These are phyloP conservation scores for Diplodia intermedia DNA, from an alignment of 2,329 filamentous ascomycete species.

Conservation along the genomic window DNA sequence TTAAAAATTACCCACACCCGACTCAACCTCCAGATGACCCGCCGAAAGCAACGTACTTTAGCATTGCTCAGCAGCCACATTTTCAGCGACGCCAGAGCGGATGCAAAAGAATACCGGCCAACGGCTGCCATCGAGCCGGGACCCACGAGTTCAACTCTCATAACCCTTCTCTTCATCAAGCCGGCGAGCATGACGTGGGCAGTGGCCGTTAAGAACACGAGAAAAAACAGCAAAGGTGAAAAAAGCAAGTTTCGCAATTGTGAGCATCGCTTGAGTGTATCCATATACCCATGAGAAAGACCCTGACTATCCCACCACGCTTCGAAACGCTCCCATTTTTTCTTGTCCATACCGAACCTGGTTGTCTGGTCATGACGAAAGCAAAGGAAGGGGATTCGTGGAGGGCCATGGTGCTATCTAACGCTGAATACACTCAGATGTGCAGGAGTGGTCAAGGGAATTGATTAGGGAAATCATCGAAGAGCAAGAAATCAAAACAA, in stretches of 20 bases:
- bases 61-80: not conserved
- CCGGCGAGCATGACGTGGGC: not conserved
- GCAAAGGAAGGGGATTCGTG: conserved; percentile 21
- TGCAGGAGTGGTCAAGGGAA: not conserved
- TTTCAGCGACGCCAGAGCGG: conserved; percentile 2
- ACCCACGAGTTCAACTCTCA: not conserved
- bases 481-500: conserved; percentile 9
- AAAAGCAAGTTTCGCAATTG: not conserved
- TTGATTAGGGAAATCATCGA: conserved; percentile 5
- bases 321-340: conserved; percentile 16
- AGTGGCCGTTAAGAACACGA: not conserved
- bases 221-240: conserved; percentile 1
- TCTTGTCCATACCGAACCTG: conserved; percentile 10
- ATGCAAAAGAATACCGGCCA: not conserved
- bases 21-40: not conserved
- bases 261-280: not conserved
- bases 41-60: not conserved
- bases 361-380: conserved; percentile 19
- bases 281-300: not conserved
- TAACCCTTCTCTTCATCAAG: not conserved
- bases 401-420: conserved; percentile 8
- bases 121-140: not conserved
- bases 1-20: not conserved
- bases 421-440: not conserved
- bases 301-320: not conserved